These are phyloP conservation scores for Warburgia ugandensis DNA, from an alignment of 164 flowering plant genomes.

Conservation along the genomic window DNA sequence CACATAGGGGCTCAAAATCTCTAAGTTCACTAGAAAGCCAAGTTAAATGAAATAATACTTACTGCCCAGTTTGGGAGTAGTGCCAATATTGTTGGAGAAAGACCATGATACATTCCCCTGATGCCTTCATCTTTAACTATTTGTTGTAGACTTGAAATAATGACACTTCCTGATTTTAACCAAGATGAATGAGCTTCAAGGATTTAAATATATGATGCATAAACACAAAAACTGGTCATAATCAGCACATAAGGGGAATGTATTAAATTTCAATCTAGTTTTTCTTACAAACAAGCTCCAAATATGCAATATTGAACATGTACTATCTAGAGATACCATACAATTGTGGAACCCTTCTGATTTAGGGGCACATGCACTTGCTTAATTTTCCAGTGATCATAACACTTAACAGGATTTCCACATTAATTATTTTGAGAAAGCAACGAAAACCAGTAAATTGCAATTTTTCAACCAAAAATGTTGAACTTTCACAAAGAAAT, in stretches of 20 bases:
- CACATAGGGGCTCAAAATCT: no score
- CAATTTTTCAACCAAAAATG: no score
- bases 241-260: background rate
- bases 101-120: conserved; percentile 90
- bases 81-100: conserved; percentile 86
- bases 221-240: background rate
- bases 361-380: no score
- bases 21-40: background rate
- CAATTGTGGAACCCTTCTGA: background rate
- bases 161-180: conserved; percentile 56
- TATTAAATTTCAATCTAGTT: background rate
- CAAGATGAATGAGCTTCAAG: conserved; percentile 1
- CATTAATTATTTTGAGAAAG: no score
- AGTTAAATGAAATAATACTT: conserved; percentile 23
- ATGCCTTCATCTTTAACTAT: conserved; percentile 70
- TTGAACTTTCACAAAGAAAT: no score
- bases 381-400: no score
- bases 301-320: background rate
- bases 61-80: conserved; percentile 97
- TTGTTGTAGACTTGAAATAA: conserved; percentile 52
- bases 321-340: background rate
- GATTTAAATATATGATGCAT: background rate
- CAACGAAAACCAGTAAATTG: no score
- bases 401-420: no score
- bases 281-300: background rate